Evolutionary conservation across 2,329 filamentous ascomycete species (phyloP), one percentile per base, ranked within the genome.

Genomic region (Byssochlamys sp.): DNA sequence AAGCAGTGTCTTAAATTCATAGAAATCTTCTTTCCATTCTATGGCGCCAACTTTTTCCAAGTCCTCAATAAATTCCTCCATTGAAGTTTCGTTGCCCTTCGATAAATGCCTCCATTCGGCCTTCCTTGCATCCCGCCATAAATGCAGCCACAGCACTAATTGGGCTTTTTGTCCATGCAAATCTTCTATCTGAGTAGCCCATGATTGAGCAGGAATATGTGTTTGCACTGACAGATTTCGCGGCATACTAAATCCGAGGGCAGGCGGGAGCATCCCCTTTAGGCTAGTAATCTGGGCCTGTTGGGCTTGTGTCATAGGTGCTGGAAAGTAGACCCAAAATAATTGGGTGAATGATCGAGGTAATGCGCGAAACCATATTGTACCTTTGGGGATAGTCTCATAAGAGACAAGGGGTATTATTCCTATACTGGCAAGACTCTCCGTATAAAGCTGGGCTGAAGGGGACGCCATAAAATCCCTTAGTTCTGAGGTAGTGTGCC

Each of bases 61-160:
- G n/a, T 7, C 14, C 35, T 19, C 14, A n/a, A n/a, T 45, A 19
- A 45, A 45, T 45, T 4, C 6, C 6, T 45, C 35, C 35, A 45
- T 45, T 19, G n/a, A 2, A 45, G 35, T n/a, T 14, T n/a, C 35
- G 14, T n/a, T 6, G 35, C 6, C n/a, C 14, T 19, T 19, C 19
- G 2, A 3, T 19, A 19, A n/a, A 45, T 33, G 19, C 19, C 56
- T 55, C 50, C 39, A 58, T 45, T 58, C 24, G n/a, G 56, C 58
- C 27, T 45, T 56, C 54, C 56, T 25, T 50, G 28, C 56, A 35
- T 55, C 26, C 45, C 12, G 19, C 58, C 54, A 60, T 45, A 58
- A 58, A 55, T 58, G 58, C 4, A 29, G 56, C 56, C 52, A 60
- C 33, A 60, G 33, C 56, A 60, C 54, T 24, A 60, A 49, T 52